A percentile compares a stretch with the other conserved stretches of the same genome.
phyloP scores from a whole-genome alignment of 768 basidiomycete species.

The Lactifluus volemus region DNA sequence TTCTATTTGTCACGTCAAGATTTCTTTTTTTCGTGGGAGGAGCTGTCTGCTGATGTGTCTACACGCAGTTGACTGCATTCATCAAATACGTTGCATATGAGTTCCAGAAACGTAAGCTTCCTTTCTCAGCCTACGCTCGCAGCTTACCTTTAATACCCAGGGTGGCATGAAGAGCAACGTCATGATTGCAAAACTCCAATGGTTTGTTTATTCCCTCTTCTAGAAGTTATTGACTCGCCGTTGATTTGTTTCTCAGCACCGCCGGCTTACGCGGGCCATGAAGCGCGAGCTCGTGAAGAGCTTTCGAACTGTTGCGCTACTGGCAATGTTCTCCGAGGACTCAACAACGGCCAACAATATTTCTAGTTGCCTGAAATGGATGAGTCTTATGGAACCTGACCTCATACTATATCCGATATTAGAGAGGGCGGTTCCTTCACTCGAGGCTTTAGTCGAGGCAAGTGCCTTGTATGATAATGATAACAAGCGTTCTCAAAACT shows the following conservation, averaged over 20 bases:
- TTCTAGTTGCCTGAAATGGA: constrained; percentile 71
- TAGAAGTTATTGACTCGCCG: neutral
- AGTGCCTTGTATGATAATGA: constrained; percentile 11
- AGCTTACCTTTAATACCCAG: constrained; percentile 27
- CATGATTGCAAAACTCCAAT: constrained; percentile 74
- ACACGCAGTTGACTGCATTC: constrained; percentile 63
- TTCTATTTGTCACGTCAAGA: constrained; percentile 16
- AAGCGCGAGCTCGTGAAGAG: constrained; percentile 78
- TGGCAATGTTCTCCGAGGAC: constrained; percentile 90
- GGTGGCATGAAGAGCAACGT: constrained; percentile 72
- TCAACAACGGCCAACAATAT: constrained; percentile 64
- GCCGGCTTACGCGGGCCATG: constrained; percentile 70
- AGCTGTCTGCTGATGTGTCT: constrained; percentile 7
- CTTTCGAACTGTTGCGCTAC: constrained; percentile 68
- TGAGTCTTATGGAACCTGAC: constrained; percentile 80
- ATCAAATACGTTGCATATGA: constrained; percentile 77
- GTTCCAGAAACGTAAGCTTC: constrained; percentile 62
- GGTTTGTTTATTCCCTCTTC: constrained; percentile 27
- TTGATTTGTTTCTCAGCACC: constrained; percentile 36
- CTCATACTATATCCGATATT: constrained; percentile 73
- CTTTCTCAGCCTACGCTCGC: neutral
- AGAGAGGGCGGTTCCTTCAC: constrained; percentile 74
- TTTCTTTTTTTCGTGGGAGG: neutral
- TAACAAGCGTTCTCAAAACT: neutral
- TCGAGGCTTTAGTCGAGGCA: constrained; percentile 86